Conservation (phyloP, 441 rosid genomes). For the Brassica balearica region DNA sequence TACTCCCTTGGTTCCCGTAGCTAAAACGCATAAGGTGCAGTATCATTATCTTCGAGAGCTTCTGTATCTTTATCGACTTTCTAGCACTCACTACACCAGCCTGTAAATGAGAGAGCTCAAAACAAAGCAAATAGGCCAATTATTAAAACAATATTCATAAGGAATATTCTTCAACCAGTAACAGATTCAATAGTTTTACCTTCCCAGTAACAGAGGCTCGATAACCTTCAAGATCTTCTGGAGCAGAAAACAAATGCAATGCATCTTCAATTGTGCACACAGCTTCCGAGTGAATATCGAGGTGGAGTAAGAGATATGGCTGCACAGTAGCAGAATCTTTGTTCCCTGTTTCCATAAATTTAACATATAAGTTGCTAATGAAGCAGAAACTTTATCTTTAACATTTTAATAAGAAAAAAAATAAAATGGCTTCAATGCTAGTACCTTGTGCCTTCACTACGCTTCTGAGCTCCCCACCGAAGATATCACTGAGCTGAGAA, state of each 20-base stretch:
- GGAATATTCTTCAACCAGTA: neutral
- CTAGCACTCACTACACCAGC: conserved; percentile 70
- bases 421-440: neutral
- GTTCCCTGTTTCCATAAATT: conserved; percentile 57
- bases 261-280: conserved; percentile 82
- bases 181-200: conserved; percentile 49
- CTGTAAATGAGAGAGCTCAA: neutral
- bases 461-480: conserved; percentile 87
- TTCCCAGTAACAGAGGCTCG: conserved; percentile 77
- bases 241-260: conserved; percentile 73
- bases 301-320: conserved; percentile 85
- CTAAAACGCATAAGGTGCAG: conserved; percentile 95
- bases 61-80: conserved; percentile 82
- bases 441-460: conserved; percentile 89
- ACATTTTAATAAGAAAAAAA: neutral
- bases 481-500: conserved; percentile 84
- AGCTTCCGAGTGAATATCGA: conserved; percentile 78
- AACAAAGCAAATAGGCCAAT: conserved; percentile 16
- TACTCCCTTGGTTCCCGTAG: conserved; percentile 92
- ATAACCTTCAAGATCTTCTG: conserved; percentile 91
- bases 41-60: conserved; percentile 87
- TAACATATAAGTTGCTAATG: conserved; percentile 16
- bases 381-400: neutral
- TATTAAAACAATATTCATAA: neutral
- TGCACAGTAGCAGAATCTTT: conserved; percentile 87